A percentile compares a stretch with the other conserved stretches of the same genome.
phyloP scores from a whole-genome alignment of 2,329 filamentous ascomycete genomes.

The Trichoderma endophyticum region DNA sequence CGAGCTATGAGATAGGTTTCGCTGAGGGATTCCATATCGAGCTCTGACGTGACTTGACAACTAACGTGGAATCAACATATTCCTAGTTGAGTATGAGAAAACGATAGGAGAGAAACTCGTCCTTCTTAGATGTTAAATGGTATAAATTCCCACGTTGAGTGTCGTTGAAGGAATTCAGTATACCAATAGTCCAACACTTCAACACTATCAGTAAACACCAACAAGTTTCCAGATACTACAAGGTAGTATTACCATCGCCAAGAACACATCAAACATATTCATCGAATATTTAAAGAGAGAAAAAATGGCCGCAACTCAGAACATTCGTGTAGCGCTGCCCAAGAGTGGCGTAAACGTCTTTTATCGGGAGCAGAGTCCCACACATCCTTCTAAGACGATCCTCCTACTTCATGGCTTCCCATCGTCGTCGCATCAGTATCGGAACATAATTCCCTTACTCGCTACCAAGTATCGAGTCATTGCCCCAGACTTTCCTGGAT shows the following conservation, averaged over 20 bases:
- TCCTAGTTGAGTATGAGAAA: neutral
- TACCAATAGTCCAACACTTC: neutral
- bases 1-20: neutral
- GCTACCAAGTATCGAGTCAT: slow-evolving; percentile 8
- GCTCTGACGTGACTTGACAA: neutral
- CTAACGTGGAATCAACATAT: neutral
- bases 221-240: neutral
- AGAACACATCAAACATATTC: neutral
- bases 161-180: neutral
- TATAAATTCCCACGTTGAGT: neutral
- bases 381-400: neutral
- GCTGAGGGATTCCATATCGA: neutral
- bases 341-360: slow-evolving; percentile 6
- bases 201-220: neutral
- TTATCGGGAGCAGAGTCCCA: slow-evolving; percentile 7
- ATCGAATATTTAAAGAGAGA: neutral
- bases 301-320: slow-evolving; percentile 2
- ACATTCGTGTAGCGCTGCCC: neutral
- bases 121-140: neutral
- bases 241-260: neutral
- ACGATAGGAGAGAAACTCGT: neutral
- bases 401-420: slow-evolving; percentile 12
- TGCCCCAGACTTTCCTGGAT: slow-evolving; percentile 6
- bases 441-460: slow-evolving; percentile 2
- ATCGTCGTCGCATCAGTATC: slow-evolving; percentile 8